Evolutionary conservation across 169 alveolate genomes (phyloP).

Genomic region (Cryptosporidium sp.): DNA sequence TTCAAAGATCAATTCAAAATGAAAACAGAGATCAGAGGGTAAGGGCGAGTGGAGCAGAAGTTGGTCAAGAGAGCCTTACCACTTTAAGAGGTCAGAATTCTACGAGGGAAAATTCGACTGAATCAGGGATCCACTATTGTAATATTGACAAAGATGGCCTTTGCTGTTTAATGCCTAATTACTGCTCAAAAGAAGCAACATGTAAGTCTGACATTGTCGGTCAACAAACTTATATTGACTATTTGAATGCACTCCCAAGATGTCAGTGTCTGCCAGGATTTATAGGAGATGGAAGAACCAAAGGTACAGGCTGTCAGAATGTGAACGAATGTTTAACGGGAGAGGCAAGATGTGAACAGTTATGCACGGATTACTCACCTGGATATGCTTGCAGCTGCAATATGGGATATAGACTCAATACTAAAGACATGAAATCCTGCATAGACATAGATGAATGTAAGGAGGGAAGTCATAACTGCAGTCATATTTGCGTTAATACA

Average conservation of each 20-base stretch:
- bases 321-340: slow-evolving; percentile 77
- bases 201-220: slow-evolving; percentile 70
- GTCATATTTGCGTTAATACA: slow-evolving; percentile 78
- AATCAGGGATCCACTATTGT: background rate
- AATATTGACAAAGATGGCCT: slow-evolving; percentile 50
- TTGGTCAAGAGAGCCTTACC: background rate
- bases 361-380: slow-evolving; percentile 74
- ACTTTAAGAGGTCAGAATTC: background rate
- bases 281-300: slow-evolving; percentile 76
- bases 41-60: background rate
- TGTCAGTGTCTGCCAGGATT: slow-evolving; percentile 78
- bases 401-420: slow-evolving; percentile 39
- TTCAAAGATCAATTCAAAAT: slow-evolving; percentile 42
- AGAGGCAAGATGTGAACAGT: slow-evolving; percentile 76
- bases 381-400: slow-evolving; percentile 74
- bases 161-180: slow-evolving; percentile 72
- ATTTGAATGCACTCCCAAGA: slow-evolving; percentile 77
- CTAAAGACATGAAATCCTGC: slow-evolving; percentile 49
- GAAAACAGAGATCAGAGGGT: slow-evolving; percentile 1
- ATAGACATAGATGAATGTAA: slow-evolving; percentile 81
- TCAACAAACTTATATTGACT: slow-evolving; percentile 73
- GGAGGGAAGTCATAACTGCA: slow-evolving; percentile 70
- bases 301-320: slow-evolving; percentile 78
- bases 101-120: background rate
- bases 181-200: slow-evolving; percentile 64